Conservation (phyloP, 257 asterid genomes). For the Rehmannia glutinosa region DNA sequence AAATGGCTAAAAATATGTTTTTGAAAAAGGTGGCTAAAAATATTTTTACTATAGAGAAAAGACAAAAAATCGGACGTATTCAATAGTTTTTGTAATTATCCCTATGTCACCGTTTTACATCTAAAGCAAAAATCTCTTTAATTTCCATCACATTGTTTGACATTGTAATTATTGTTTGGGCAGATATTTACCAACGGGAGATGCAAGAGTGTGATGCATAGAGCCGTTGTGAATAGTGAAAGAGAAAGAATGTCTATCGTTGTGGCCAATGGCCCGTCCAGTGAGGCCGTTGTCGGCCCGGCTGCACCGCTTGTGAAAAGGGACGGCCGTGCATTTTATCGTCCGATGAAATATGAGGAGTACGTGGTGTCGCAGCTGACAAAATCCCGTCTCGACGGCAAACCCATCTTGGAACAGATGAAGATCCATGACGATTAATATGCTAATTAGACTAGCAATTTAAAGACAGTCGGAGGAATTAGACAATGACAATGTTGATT, state of each 20-base stretch:
- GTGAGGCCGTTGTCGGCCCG: conserved; percentile 42
- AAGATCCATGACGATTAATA: background rate
- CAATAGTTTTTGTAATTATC: no score
- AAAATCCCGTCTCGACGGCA: background rate
- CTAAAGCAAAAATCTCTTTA: no score
- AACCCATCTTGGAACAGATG: background rate
- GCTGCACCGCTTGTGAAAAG: conserved; percentile 24
- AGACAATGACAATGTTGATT: no score
- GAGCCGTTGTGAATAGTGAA: conserved; percentile 35
- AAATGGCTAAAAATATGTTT: no score
- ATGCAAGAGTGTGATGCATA: conserved; percentile 38
- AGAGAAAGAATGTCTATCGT: conserved; percentile 38
- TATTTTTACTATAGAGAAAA: no score
- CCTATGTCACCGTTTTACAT: no score
- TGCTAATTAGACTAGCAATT: no score
- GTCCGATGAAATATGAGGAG: conserved; percentile 38
- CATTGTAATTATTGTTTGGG: background rate
- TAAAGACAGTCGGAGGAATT: no score
- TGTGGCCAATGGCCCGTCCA: conserved; percentile 47
- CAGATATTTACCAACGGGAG: conserved; percentile 37
- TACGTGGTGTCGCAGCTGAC: conserved; percentile 41
- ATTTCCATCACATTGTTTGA: no score
- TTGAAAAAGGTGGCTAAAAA: no score
- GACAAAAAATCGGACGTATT: no score
- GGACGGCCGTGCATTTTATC: conserved; percentile 27